phyloP scores from a whole-genome alignment of 768 basidiomycete species.

The Pilatotrama ljubarskyi region DNA sequence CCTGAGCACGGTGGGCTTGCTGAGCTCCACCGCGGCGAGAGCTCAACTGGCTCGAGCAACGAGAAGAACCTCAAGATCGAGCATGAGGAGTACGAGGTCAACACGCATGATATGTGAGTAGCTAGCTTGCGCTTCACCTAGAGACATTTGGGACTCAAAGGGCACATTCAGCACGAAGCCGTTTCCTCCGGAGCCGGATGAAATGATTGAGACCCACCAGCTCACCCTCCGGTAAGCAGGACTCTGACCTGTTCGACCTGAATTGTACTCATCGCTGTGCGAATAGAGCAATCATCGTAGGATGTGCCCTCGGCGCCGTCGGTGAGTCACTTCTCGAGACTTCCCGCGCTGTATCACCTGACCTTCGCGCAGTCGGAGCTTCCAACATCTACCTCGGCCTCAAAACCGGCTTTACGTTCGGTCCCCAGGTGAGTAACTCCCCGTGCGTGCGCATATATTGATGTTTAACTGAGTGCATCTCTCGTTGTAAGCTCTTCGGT shows the following conservation, averaged over 20 bases:
- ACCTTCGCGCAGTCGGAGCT: slow-evolving; percentile 55
- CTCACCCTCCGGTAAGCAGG: slow-evolving; percentile 45
- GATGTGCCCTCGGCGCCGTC: slow-evolving; percentile 20
- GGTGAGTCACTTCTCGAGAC: slow-evolving; percentile 11
- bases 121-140: too few relatives aligned
- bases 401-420: slow-evolving; percentile 70
- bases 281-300: slow-evolving; percentile 19
- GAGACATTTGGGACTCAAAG: not conserved
- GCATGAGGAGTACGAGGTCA: not conserved
- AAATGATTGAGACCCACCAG: slow-evolving; percentile 49
- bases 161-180: slow-evolving; percentile 32
- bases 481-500: slow-evolving; percentile 44
- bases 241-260: not conserved
- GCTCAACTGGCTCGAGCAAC: slow-evolving; percentile 9
- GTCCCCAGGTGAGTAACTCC: slow-evolving; percentile 41
- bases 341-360: slow-evolving; percentile 37
- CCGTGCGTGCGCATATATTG: not conserved
- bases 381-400: slow-evolving; percentile 69
- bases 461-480: not conserved
- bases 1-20: slow-evolving; percentile 6
- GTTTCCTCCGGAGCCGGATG: slow-evolving; percentile 54
- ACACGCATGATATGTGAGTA: slow-evolving; percentile 14
- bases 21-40: slow-evolving; percentile 12
- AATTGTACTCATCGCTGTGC: not conserved
- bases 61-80: slow-evolving; percentile 13